Base-by-base conservation (phyloP, 1,139 yeast species). In the Yamadazyma friedrichii region DNA sequence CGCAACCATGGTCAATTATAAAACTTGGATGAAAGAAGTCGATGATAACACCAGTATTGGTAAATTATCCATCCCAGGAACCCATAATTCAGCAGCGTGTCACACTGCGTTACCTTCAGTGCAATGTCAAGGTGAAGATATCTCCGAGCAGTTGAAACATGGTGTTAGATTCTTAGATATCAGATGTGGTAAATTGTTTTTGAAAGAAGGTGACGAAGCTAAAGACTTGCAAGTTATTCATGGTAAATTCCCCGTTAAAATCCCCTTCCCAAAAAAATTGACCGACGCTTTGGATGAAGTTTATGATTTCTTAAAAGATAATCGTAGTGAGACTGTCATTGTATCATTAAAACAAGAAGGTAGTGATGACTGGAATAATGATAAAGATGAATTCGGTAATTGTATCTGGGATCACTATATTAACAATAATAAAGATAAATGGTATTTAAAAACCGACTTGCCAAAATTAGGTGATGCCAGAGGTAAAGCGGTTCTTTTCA, bases 341-440 rank as follows among this genome's bases (percentile, higher is more conserved):
- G 78, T 86, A 10, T 83, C 91, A 1, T 61, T 86, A 46, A 86
- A 85, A 57, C 87, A 82, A 55, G 94, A 86, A 61, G 94, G 94
- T 33, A 64, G 78, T 12, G 77, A 80, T 44, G 73, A 69, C 45
- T 82, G 88, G 87, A 72, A 80, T 54, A 74, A 78, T 47, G 72
- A 70, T 39, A 59, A 69, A 38, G 87, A 82, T 52, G 91, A 84
- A 56, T 84, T 86, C 56, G 80, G 80, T 28, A 78, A 79, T 51
- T 66, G 76, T 42, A 70, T 86, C 44, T 81, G 85, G 82, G 79
- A 80, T 53, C 64, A 67, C 38, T 84, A 80, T 53, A 60, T 85
- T 47, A 64, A 64, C 36, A 71, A 71, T 28, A 56, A 72, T 50
- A 65, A 76, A 57, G 73, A 78, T 51, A 71, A 67, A 45, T 85